Evolutionary conservation across 306 rosid species (phyloP), one percentile per base, ranked within the genome.

Genomic region (Astragalus glycyphyllos): DNA sequence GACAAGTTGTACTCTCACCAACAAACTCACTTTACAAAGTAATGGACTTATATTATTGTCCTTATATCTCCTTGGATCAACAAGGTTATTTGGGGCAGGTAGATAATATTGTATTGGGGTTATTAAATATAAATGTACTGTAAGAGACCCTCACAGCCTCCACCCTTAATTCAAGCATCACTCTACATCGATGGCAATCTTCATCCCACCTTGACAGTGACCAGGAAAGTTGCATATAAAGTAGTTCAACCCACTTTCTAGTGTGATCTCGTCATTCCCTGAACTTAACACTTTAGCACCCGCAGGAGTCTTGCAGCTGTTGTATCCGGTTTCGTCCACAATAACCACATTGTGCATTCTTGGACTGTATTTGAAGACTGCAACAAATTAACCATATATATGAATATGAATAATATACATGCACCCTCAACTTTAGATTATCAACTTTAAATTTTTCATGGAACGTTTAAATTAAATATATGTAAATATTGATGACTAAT

Each of bases 201-300:
- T 88, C 97, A 91, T 88, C 17, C 84, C 84, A 31, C 89, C 78
- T 5, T 69, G 11, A 11, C 97, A 91, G 71, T 88, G 97, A 38
- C 89, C 84, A 38, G 91, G 63, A 53, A 7, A 15, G 83, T 23
- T 79, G 74, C 97, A 91, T 12, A 91, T 86, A 77, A 86, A 91
- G 78, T 83, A 86, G 65, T 77, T 86, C 15, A 1, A 45, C 3
- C 97, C 92, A 44, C 53, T 89, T 9, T 41, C 58, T 0, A 91
- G 75, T 71, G 4, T 83, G 4, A 91, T 62, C 13, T 76, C 81
- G 51, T 91, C 96, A 4, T 77, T 82, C 40, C 97, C 96, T 3
- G 90, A 59, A 12, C 5, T 69, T 16, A 50, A 79, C 48, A 85
- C 88, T 69, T 55, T 77, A 10, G 88, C 92, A 15, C 86, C 85